A percentile compares a stretch with the other conserved stretches of the same genome.
These are phyloP conservation scores for Glycine tomentella DNA, from an alignment of 306 rosid species.

Conservation along the genomic window DNA sequence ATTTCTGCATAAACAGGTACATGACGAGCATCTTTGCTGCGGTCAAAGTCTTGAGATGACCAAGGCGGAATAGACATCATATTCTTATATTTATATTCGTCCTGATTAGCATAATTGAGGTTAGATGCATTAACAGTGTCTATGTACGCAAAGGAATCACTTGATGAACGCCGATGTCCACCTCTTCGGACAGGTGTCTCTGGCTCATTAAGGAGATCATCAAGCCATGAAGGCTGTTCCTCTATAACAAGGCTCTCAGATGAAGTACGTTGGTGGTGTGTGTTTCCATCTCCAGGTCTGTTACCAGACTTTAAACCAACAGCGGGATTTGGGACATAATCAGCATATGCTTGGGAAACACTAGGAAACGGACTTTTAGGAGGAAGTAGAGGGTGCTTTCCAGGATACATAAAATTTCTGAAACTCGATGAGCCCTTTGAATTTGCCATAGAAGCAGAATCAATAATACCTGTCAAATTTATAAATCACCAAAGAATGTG, in stretches of 20 bases:
- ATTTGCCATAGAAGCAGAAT: conserved; percentile 73
- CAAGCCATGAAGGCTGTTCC: conserved; percentile 99
- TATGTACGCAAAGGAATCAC: conserved; percentile 94
- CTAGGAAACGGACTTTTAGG: conserved; percentile 98
- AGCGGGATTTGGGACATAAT: conserved; percentile 67
- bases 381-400: conserved; percentile 92
- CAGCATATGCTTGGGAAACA: conserved; percentile 81
- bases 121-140: conserved; percentile 65
- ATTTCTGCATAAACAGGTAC: conserved; percentile 65
- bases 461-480: conserved; percentile 51
- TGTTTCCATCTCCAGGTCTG: conserved; percentile 78
- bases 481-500: conserved; percentile 31
- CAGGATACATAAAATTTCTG: conserved; percentile 77
- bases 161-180: conserved; percentile 97
- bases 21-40: conserved; percentile 75
- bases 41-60: conserved; percentile 85
- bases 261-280: conserved; percentile 89
- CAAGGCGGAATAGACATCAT: conserved; percentile 64
- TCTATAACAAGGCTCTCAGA: conserved; percentile 89
- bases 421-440: conserved; percentile 84
- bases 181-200: conserved; percentile 93
- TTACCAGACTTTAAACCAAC: conserved; percentile 70
- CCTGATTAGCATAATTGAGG: conserved; percentile 62
- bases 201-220: conserved; percentile 98
- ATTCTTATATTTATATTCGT: conserved; percentile 69